A percentile compares a stretch with the other conserved stretches of the same genome.
These are phyloP conservation scores for slime mould (Dictyostelium discoideum) DNA, from an alignment of 78 protist species.

Conservation along the genomic window dicty_2.7 NC_007089.4:6307501-6308000, in stretches of 20 bases:
- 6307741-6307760: not conserved
- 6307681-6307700: not conserved
- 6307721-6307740: not conserved
- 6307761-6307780: constrained; percentile 1
- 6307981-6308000: constrained; percentile 1
- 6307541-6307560: not conserved
- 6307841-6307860: not conserved
- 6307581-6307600: not conserved
- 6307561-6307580: not conserved
- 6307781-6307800: not conserved
- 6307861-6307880: not conserved
- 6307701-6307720: not conserved
- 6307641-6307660: not conserved
- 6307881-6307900: not conserved
- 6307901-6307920: not conserved
- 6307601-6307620: not conserved
- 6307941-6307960: not conserved
- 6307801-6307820: not conserved
- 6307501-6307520: not conserved
- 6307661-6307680: not conserved
- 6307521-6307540: not conserved
- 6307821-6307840: not conserved
- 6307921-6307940: not conserved
- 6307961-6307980: not conserved
- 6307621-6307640: not conserved